These are phyloP conservation scores for Boletus sp. DNA, from an alignment of 1,284 basidiomycete species.

Conservation along the genomic window DNA sequence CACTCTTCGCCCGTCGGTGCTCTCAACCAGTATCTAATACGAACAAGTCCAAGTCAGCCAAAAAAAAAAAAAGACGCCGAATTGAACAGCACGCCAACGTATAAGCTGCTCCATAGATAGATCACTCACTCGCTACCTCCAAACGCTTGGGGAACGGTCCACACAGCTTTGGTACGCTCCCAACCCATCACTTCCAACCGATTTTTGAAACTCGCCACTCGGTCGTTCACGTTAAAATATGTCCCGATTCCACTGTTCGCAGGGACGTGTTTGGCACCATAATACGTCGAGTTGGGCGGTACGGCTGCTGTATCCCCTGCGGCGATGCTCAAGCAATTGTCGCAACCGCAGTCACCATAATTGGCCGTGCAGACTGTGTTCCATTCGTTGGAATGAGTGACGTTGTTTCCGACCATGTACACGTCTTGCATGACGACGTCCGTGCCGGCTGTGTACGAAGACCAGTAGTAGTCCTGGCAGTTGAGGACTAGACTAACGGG, in stretches of 20 bases:
- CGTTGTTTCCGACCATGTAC: slow-evolving; percentile 65
- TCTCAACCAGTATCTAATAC: slow-evolving; percentile 59
- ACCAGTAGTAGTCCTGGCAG: slow-evolving; percentile 67
- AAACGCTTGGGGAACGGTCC: slow-evolving; percentile 77
- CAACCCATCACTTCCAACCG: slow-evolving; percentile 60
- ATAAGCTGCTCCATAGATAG: background rate
- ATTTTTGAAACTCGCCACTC: slow-evolving; percentile 60
- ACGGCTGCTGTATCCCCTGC: slow-evolving; percentile 25
- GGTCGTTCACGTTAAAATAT: slow-evolving; percentile 53
- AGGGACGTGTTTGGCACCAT: slow-evolving; percentile 16
- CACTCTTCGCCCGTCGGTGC: slow-evolving; percentile 67
- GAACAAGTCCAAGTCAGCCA: background rate
- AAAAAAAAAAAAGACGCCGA: background rate
- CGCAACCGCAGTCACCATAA: slow-evolving; percentile 69
- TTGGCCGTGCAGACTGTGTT: slow-evolving; percentile 52
- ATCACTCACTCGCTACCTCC: slow-evolving; percentile 44
- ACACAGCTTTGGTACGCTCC: slow-evolving; percentile 51
- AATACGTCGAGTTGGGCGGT: slow-evolving; percentile 24
- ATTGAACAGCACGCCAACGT: background rate
- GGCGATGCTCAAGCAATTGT: slow-evolving; percentile 43
- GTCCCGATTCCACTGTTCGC: slow-evolving; percentile 31
- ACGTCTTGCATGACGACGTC: slow-evolving; percentile 59
- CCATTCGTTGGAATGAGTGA: slow-evolving; percentile 56
- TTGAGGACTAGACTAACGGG: slow-evolving; percentile 73
- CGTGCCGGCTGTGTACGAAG: slow-evolving; percentile 52